Evolutionary conservation across 2,329 filamentous ascomycete species (phyloP).

Genomic region (Myriosclerotinia scirpicola): DNA sequence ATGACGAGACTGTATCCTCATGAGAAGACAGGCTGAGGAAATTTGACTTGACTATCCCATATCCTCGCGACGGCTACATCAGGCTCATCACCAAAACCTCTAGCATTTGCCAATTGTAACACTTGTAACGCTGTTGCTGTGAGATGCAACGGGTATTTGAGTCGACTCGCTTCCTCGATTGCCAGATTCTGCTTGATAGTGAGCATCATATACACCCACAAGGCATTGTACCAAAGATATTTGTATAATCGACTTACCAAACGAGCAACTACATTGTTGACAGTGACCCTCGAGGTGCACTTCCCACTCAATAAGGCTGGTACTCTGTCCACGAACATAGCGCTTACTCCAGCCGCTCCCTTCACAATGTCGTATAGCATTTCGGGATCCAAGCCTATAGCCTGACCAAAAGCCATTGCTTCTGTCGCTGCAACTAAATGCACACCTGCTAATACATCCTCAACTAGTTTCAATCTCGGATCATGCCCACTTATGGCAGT

Average conservation of each 20-base stretch:
- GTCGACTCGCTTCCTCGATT: conserved; percentile 36
- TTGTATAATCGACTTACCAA: conserved; percentile 27
- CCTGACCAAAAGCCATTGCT: conserved; percentile 56
- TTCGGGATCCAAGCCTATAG: conserved; percentile 53
- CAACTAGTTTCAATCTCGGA: conserved; percentile 49
- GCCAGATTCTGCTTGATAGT: conserved; percentile 41
- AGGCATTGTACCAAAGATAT: not conserved
- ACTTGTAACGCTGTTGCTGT: conserved; percentile 42
- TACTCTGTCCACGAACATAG: conserved; percentile 44
- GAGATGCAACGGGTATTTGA: conserved; percentile 43
- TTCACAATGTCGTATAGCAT: conserved; percentile 50
- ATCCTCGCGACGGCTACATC: conserved; percentile 43
- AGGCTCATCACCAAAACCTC: conserved; percentile 41
- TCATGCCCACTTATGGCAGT: conserved; percentile 32
- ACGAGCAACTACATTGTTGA: conserved; percentile 44
- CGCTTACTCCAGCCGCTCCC: conserved; percentile 42
- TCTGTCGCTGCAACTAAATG: conserved; percentile 57
- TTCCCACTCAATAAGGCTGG: conserved; percentile 43
- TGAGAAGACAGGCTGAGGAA: not conserved
- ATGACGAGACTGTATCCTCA: not conserved
- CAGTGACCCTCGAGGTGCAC: conserved; percentile 41
- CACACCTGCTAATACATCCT: conserved; percentile 54
- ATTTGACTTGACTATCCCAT: conserved; percentile 41
- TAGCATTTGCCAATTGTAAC: conserved; percentile 41
- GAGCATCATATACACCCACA: conserved; percentile 18